A percentile compares a stretch with the other conserved stretches of the same genome.
Conservation (phyloP, 805 yeast genomes). For the Nadsonia fulvescens region DNA sequence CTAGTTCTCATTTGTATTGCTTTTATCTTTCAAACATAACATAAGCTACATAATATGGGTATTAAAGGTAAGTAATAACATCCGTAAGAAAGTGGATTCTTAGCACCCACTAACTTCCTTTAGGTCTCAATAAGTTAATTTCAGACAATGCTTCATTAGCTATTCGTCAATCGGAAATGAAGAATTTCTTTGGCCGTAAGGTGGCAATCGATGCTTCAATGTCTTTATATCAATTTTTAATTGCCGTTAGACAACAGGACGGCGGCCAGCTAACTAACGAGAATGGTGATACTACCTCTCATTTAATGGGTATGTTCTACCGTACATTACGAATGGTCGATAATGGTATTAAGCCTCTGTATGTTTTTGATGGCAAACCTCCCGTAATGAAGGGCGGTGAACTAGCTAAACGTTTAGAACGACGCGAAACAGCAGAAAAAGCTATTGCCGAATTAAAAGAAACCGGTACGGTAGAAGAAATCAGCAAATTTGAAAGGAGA, state of each 20-base stretch:
- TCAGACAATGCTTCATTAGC: conserved; percentile 83
- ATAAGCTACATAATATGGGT: too few species aligned
- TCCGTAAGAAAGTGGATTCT: too few species aligned
- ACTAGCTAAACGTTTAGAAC: conserved; percentile 62
- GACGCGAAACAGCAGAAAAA: conserved; percentile 69
- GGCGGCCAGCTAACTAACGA: conserved; percentile 86
- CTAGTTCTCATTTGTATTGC: too few species aligned
- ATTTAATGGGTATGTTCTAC: conserved; percentile 90
- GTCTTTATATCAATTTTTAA: conserved; percentile 89
- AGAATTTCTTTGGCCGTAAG: conserved; percentile 77
- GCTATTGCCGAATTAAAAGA: conserved; percentile 56
- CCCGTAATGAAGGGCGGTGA: conserved; percentile 90
- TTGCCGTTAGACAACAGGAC: conserved; percentile 92
- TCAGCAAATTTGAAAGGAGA: conserved; percentile 63
- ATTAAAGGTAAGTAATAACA: too few species aligned
- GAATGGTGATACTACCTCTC: conserved; percentile 79
- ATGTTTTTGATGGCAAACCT: conserved; percentile 95
- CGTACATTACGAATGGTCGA: conserved; percentile 80
- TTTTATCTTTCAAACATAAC: too few species aligned
- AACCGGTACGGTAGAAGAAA: conserved; percentile 61
- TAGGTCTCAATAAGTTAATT: conserved; percentile 74
- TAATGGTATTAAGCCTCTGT: conserved; percentile 88
- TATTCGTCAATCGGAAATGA: conserved; percentile 60
- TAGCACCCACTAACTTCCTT: too few species aligned
- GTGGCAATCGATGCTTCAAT: conserved; percentile 85